phyloP scores from a whole-genome alignment of 345 rosid species.

The Bruguiera parviflora region DNA sequence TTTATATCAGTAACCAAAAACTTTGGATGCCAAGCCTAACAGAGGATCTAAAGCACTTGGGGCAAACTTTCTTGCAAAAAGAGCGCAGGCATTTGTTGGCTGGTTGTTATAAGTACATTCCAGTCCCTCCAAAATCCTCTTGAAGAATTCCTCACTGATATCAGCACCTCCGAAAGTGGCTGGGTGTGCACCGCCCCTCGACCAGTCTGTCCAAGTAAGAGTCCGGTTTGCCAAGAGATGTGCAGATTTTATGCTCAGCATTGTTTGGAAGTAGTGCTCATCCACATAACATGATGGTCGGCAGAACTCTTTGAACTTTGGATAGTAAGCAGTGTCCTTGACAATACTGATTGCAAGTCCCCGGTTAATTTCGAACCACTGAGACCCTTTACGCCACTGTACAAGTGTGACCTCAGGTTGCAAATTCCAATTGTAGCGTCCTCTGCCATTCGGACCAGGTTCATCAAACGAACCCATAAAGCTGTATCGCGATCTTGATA shows the following conservation, averaged over 20 bases:
- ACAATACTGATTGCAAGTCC: constrained; percentile 60
- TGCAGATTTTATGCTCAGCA: constrained; percentile 59
- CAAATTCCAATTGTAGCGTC: constrained; percentile 59
- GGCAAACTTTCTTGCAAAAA: constrained; percentile 83
- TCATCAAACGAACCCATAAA: constrained; percentile 86
- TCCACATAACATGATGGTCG: constrained; percentile 73
- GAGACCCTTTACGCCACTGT: constrained; percentile 97
- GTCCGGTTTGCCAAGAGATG: constrained; percentile 67
- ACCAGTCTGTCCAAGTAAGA: constrained; percentile 89
- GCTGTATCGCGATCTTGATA: constrained; percentile 60
- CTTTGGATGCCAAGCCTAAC: constrained; percentile 40
- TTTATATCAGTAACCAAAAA: constrained; percentile 43
- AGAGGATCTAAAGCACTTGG: constrained; percentile 73
- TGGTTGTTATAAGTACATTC: constrained; percentile 61
- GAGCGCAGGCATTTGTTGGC: constrained; percentile 43
- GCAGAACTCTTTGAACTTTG: constrained; percentile 75
- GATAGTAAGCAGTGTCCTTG: constrained; percentile 59
- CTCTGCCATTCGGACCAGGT: constrained; percentile 72
- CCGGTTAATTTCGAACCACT: constrained; percentile 84
- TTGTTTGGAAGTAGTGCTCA: constrained; percentile 91
- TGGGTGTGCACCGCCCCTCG: constrained; percentile 91
- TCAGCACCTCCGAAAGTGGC: constrained; percentile 66
- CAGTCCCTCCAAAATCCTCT: constrained; percentile 38
- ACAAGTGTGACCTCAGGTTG: constrained; percentile 63
- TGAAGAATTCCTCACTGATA: constrained; percentile 51